Base-by-base conservation (phyloP, 2,329 filamentous ascomycete genomes). In the Cordyceps javanica region DNA sequence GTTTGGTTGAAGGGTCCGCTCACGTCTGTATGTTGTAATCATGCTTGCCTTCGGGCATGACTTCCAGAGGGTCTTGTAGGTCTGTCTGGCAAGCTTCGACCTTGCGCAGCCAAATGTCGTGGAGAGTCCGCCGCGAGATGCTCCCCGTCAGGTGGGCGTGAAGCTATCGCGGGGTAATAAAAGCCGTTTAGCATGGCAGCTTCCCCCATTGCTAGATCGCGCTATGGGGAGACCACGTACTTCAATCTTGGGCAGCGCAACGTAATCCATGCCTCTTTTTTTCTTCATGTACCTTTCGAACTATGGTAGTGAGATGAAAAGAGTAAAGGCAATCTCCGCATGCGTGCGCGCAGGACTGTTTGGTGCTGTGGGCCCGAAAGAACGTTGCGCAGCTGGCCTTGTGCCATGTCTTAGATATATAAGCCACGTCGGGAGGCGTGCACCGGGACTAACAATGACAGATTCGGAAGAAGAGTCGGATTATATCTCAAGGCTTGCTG, bases 111-210 rank as follows among this genome's bases (percentile, higher is more conserved):
- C 90, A 94, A 67, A 93, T 84, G 38, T 89, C 81, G 67, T 91
- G 88, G 2, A 94, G 82, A 60, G 83, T 86, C 65, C 83, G 74
- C 32, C 87, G 82, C 67, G 82, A 87, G 69, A 94, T 90, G 69
- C 87, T 91, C 55, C 90, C 89, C 41, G 85, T 89, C 45, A 94
- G 78, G 71, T 94, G 89, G 61, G 90, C 89, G 66, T 94, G 90
- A 55, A 93, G 81, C 86, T 91, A 49, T 48, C 11, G 36, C 28
- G 34, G 48, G 46, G 48, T 51, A 36, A 4, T 4, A 7, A 26
- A 30, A 16, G 25, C 42, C 2, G 16, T 8, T n/a, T n/a, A n/a
- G n/a, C n/a, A n/a, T n/a, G n/a, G n/a, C n/a, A n/a, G n/a, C n/a
- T n/a, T n/a, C n/a, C n/a, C n/a, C n/a, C n/a, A n/a, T n/a, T n/a